Base-by-base conservation (phyloP, 2,329 filamentous ascomycete genomes). In the Penicillium sp. region DNA sequence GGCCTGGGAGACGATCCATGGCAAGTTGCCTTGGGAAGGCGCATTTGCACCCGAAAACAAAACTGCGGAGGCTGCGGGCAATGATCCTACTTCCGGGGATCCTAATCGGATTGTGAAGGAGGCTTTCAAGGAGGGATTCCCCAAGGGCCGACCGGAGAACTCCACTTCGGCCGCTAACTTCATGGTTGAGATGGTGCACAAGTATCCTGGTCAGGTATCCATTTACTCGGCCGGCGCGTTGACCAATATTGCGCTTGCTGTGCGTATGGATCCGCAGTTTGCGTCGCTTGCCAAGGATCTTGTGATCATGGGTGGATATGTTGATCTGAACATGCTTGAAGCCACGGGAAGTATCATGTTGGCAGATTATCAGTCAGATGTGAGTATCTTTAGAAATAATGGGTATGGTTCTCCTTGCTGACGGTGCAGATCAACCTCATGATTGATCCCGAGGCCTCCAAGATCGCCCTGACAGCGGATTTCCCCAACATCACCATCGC, bases 381-480 rank as follows among this genome's bases (percentile, higher is more conserved):
- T 64, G 42, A 45, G 60, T 50, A 56, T 24, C 57, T 8, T 31
- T 60, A 31, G 55, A 65, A 45, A 2, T 29, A 14, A 6, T 34
- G 9, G 10, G 10, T 21, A 18, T 21, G 9, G 3, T n/a, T 31
- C 24, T 5, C 11, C 5, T 55, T 62, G n/a, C 64, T 67, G 48
- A 68, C 57, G 1, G 13, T 43, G 5, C 16, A 66, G 61, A 78
- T 80, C 62, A 82, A 81, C 64, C 63, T 81, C 2, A 80, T 79
- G 70, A 75, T 80, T 39, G 79, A 82, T 48, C 78, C 79, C 1
- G 79, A 81, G 63, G 77, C 74, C 3, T 68, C 77, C 16, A 80
- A 81, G 57, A 79, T 81, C 46, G 77, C 77, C 0, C 60, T 82
- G 16, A 79, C 74, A 1, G 77, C 79, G 6, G 62, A 72, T 29